phyloP scores from a whole-genome alignment of 2,329 filamentous ascomycete genomes.

The Cryphonectria parasitica region DNA sequence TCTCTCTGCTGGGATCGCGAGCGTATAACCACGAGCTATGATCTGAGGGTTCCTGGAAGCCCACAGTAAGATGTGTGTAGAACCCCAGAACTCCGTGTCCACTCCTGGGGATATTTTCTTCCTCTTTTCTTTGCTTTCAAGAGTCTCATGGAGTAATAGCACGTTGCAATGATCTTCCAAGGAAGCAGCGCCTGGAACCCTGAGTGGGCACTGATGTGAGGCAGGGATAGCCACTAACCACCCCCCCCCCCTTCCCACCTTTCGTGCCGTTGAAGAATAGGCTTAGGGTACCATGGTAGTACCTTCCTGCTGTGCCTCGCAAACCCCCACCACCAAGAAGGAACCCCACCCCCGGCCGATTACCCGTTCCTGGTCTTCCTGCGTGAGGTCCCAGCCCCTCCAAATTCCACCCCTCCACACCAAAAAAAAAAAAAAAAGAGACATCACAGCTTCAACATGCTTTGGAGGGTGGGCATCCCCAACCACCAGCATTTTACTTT shows the following conservation, averaged over 20 bases:
- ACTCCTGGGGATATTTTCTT: neutral
- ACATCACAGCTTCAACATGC: neutral
- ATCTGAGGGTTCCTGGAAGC: neutral
- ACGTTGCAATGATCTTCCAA: neutral
- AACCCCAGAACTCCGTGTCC: neutral
- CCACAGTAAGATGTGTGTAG: neutral
- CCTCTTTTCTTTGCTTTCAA: too few relatives aligned
- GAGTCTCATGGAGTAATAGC: neutral
- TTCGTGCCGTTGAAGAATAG: neutral
- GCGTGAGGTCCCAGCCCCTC: conserved; percentile 21
- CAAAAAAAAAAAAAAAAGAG: neutral
- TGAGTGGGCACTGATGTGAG: neutral
- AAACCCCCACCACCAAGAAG: neutral
- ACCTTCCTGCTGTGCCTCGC: neutral
- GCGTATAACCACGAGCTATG: too few relatives aligned
- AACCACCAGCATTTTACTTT: conserved; percentile 26
- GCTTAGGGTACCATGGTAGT: neutral
- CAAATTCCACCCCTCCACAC: conserved; percentile 3
- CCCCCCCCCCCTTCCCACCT: too few relatives aligned
- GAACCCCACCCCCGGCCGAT: neutral
- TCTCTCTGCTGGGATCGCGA: neutral
- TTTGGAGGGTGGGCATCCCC: conserved; percentile 14
- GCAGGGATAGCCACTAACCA: neutral
- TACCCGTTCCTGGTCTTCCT: neutral
- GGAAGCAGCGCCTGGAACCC: neutral